These are phyloP conservation scores for Tinospora cordifolia DNA, from an alignment of 164 flowering plant genomes.

Conservation along the genomic window DNA sequence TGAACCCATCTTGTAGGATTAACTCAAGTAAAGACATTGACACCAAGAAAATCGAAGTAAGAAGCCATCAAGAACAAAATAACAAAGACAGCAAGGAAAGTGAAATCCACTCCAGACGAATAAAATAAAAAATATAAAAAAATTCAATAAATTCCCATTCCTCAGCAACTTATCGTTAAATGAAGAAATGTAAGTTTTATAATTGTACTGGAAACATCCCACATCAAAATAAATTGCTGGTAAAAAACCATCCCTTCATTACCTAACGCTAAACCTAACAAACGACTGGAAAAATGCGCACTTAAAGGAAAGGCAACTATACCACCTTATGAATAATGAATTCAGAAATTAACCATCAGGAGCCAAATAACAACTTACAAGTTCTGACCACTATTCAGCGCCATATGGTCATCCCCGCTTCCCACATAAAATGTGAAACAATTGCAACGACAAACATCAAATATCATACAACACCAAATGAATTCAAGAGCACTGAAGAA, in stretches of 20 bases:
- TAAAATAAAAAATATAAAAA: too few relatives aligned
- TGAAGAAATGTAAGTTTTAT: neutral
- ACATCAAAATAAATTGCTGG: neutral
- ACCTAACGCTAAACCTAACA: neutral
- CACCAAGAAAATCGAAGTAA: neutral
- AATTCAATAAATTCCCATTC: neutral
- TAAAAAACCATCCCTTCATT: neutral
- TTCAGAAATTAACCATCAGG: too few relatives aligned
- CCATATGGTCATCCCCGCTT: constrained; percentile 7
- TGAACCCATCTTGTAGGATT: neutral
- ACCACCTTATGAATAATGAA: neutral
- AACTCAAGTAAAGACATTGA: neutral
- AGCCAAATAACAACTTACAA: neutral
- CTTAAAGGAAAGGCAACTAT: neutral
- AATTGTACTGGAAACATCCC: neutral
- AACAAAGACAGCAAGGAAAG: neutral
- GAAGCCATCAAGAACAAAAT: neutral
- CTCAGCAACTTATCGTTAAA: neutral
- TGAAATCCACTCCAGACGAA: constrained; percentile 4
- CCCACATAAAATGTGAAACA: constrained; percentile 2
- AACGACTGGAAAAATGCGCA: neutral
- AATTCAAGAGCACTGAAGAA: neutral
- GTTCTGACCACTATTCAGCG: neutral
- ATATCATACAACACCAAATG: neutral
- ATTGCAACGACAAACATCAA: neutral